phyloP scores from a whole-genome alignment of 768 basidiomycete species.

The Leccinum subgranulosum region DNA sequence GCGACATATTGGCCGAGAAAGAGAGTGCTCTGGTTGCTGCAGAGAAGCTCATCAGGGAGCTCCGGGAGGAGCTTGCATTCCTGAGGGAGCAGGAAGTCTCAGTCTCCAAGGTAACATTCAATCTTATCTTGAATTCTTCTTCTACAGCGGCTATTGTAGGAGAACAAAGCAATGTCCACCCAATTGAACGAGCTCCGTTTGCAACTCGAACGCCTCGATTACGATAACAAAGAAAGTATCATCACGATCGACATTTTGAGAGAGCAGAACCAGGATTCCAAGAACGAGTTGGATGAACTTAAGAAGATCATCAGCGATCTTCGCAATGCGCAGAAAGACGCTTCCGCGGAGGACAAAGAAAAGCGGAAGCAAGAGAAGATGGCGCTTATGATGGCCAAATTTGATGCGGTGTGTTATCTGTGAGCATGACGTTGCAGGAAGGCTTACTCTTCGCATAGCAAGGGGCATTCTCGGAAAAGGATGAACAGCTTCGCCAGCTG shows the following conservation, averaged over 20 bases:
- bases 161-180: conserved; percentile 91
- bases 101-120: conserved; percentile 60
- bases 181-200: conserved; percentile 91
- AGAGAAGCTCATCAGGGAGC: conserved; percentile 83
- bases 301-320: conserved; percentile 74
- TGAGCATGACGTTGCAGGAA: not conserved
- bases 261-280: conserved; percentile 88
- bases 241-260: conserved; percentile 94
- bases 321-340: conserved; percentile 78
- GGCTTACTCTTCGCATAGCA: conserved; percentile 46
- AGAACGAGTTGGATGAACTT: conserved; percentile 86
- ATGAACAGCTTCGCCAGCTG: conserved; percentile 84
- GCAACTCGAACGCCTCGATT: conserved; percentile 87
- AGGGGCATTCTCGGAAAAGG: conserved; percentile 94
- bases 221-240: conserved; percentile 92
- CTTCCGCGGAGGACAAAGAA: conserved; percentile 94
- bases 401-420: conserved; percentile 72
- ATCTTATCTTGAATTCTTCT: conserved; percentile 2
- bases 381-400: conserved; percentile 99
- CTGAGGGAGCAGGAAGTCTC: conserved; percentile 87
- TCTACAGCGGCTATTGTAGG: conserved; percentile 43
- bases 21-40: conserved; percentile 77
- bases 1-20: conserved; percentile 88
- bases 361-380: conserved; percentile 99
- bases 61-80: conserved; percentile 85